Conservation (phyloP, 2,329 filamentous ascomycete genomes). For the Fusarium lyarnte region DNA sequence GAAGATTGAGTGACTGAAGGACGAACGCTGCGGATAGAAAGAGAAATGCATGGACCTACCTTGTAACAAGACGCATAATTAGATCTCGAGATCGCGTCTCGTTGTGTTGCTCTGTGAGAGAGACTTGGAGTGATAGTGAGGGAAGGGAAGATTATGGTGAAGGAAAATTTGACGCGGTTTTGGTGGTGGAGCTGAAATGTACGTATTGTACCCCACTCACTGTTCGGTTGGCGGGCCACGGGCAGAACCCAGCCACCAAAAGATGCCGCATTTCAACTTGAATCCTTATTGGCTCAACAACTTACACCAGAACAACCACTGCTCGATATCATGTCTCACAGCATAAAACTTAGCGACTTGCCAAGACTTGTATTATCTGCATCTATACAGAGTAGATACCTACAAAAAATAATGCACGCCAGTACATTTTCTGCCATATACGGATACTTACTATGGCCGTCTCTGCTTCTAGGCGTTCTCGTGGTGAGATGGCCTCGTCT, state of each 20-base stretch:
- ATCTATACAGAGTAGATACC: background rate
- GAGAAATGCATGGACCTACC: conserved; percentile 1
- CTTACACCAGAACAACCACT: background rate
- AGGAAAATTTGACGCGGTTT: conserved; percentile 30
- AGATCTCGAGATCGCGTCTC: background rate
- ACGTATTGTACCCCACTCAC: background rate
- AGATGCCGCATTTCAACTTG: background rate
- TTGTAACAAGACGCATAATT: background rate
- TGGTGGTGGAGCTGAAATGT: background rate
- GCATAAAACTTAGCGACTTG: background rate
- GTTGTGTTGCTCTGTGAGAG: background rate
- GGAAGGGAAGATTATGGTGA: background rate
- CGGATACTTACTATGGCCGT: background rate
- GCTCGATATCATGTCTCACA: background rate
- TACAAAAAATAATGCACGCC: background rate
- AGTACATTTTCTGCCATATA: background rate
- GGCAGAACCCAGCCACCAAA: background rate
- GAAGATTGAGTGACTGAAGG: conserved; percentile 45
- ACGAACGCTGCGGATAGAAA: conserved; percentile 40
- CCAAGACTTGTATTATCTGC: background rate
- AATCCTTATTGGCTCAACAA: conserved; percentile 14
- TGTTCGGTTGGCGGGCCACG: conserved; percentile 24
- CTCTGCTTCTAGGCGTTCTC: conserved; percentile 21
- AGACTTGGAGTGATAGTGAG: background rate
- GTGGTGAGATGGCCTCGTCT: conserved; percentile 24